Evolutionary conservation across 2,329 filamentous ascomycete species (phyloP), one percentile per base, ranked within the genome.

Genomic region (Leptographium procerum): DNA sequence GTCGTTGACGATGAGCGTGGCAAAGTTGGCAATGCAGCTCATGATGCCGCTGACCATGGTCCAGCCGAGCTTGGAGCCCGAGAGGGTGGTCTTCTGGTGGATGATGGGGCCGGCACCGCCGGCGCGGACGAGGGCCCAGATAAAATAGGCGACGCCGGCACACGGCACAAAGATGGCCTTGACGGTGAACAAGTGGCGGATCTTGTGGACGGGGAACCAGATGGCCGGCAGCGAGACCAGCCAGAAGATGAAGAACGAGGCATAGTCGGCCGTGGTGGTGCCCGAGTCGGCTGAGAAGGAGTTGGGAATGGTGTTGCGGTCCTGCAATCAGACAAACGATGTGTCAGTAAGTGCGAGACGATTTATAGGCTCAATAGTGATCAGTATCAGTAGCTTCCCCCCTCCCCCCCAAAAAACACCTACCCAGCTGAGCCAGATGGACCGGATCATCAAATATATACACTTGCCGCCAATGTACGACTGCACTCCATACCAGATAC

Each of bases 11-110:
- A 96, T 94, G 36, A 96, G 78, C 0, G 91, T 90, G 1, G 90
- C 88, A 67, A 96, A 96, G 73, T 96, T 96, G 65, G 89, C 88
- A 63, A 96, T 91, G 4, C 88, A 86, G 28, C 81, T 86, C 90
- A 96, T 95, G 72, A 95, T 85, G 43, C 89, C 89, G 61, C 85
- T 86, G 60, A 96, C 81, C 59, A 96, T 84, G 28, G 84, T 82
- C 91, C 91, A 96, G 1, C 77, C 89, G 4, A 96, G 77, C 67
- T 28, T 51, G 13, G 59, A 60, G 45, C 60, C 64, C n/a, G 40
- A 8, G 22, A 63, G 52, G 5, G 60, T 59, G 8, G 54, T 31
- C 33, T 51, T 47, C n/a, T 92, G 86, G 59, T 84, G 77, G 28
- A 96, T 79, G 64, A 96, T 89, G 1, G 90, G 89, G 1, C 91